These are phyloP conservation scores for Geotrichum reessii DNA, from an alignment of 1,139 yeast genomes.

Conservation along the genomic window DNA sequence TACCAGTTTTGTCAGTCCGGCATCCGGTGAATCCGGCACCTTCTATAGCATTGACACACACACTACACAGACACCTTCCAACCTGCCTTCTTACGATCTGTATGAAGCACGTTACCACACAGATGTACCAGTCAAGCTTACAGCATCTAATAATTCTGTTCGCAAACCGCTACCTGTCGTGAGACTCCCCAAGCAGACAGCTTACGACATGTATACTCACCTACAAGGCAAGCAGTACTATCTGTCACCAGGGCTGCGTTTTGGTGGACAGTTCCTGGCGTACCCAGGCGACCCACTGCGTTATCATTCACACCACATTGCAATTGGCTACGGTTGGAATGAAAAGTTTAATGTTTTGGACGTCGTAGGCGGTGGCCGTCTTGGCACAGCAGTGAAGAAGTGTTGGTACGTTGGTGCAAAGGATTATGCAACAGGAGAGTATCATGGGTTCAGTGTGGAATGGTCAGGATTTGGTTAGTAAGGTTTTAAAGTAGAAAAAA, in stretches of 20 bases:
- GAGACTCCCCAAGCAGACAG: constrained; percentile 14
- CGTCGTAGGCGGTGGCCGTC: constrained; percentile 74
- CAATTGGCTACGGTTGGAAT: constrained; percentile 48
- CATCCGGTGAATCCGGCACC: constrained; percentile 18
- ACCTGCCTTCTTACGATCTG: constrained; percentile 15
- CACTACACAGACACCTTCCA: constrained; percentile 16
- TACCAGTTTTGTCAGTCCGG: neutral
- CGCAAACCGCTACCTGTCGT: constrained; percentile 1
- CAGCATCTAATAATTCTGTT: neutral
- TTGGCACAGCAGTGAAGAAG: constrained; percentile 91
- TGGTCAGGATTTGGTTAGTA: constrained; percentile 41
- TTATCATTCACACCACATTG: constrained; percentile 81
- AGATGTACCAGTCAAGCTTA: neutral
- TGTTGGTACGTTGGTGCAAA: constrained; percentile 60
- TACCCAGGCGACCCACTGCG: constrained; percentile 94
- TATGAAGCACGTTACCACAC: constrained; percentile 12
- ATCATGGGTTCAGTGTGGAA: constrained; percentile 35
- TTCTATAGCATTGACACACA: constrained; percentile 21
- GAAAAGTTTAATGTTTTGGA: constrained; percentile 51
- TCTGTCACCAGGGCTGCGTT: constrained; percentile 78
- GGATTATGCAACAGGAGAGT: constrained; percentile 25
- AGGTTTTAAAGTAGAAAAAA: neutral
- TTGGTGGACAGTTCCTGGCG: constrained; percentile 83
- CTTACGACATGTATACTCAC: constrained; percentile 38
- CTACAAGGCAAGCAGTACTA: constrained; percentile 47